Percentiles rank a stretch among this genome's conserved stretches.
Evolutionary conservation across 306 rosid species (phyloP).

Genomic region (Cicer pinnatifidum): DNA sequence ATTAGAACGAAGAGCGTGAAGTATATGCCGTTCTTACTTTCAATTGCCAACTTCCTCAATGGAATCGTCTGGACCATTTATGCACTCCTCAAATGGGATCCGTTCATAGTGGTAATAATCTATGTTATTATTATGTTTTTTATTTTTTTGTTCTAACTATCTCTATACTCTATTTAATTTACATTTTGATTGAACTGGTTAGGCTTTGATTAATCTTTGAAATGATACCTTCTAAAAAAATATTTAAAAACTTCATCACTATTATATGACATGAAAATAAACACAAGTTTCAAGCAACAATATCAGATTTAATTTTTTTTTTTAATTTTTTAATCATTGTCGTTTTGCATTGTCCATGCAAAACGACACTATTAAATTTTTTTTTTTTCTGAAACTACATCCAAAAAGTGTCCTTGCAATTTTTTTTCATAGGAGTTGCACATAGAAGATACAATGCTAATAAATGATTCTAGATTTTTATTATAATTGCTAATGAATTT

Average conservation of each 20-base stretch:
- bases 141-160: neutral
- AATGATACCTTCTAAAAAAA: neutral
- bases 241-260: no score
- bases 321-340: no score
- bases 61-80: constrained; percentile 62
- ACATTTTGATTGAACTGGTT: neutral
- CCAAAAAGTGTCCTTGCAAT: no score
- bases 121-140: neutral
- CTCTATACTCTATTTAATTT: neutral
- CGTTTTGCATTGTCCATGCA: no score
- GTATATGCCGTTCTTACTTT: constrained; percentile 83
- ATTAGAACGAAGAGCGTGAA: constrained; percentile 78
- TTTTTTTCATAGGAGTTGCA: no score
- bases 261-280: no score
- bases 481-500: constrained; percentile 25
- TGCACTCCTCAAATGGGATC: constrained; percentile 70
- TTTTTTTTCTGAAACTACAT: no score
- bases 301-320: no score
- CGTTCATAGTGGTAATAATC: constrained; percentile 59
- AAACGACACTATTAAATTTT: no score
- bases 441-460: no score
- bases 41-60: constrained; percentile 64
- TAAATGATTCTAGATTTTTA: neutral
- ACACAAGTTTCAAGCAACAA: no score
- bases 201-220: neutral